Evolutionary conservation across 768 basidiomycete species (phyloP).

Genomic region (Collybia sordida): DNA sequence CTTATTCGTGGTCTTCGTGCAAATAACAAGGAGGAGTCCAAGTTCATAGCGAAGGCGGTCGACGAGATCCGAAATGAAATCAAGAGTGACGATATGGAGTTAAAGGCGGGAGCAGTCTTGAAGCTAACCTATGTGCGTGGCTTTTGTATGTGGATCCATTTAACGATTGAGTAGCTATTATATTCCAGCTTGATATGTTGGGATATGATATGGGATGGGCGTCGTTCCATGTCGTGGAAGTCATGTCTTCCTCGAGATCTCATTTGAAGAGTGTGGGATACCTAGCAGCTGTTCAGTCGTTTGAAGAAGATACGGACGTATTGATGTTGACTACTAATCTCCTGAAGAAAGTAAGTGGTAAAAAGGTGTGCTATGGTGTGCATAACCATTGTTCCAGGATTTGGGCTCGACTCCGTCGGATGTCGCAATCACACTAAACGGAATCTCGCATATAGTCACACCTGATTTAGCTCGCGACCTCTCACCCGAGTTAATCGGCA

Average conservation of each 20-base stretch:
- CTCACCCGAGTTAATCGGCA: slow-evolving; percentile 76
- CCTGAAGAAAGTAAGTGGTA: slow-evolving; percentile 77
- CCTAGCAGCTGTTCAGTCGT: slow-evolving; percentile 89
- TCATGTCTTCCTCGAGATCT: slow-evolving; percentile 91
- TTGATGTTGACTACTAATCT: slow-evolving; percentile 96
- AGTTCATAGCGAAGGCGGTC: slow-evolving; percentile 91
- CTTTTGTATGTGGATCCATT: not conserved
- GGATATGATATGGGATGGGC: slow-evolving; percentile 95
- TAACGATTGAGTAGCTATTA: slow-evolving; percentile 11
- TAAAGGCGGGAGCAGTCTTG: slow-evolving; percentile 92
- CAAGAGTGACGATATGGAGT: slow-evolving; percentile 91
- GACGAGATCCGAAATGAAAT: slow-evolving; percentile 93
- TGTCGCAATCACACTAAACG: slow-evolving; percentile 73
- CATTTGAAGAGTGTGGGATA: slow-evolving; percentile 97
- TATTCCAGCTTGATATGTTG: slow-evolving; percentile 90
- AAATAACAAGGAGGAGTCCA: slow-evolving; percentile 91
- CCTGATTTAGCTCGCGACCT: slow-evolving; percentile 91
- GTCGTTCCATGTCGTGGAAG: slow-evolving; percentile 95
- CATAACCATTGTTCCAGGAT: slow-evolving; percentile 53
- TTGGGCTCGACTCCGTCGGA: slow-evolving; percentile 75
- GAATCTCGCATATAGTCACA: slow-evolving; percentile 82
- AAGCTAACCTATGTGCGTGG: slow-evolving; percentile 93
- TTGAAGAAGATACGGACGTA: slow-evolving; percentile 92
- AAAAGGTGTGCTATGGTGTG: slow-evolving; percentile 15
- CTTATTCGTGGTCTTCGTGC: slow-evolving; percentile 94